Evolutionary conservation across 2,329 filamentous ascomycete species (phyloP).

Genomic region (Biscogniauxia sp.): DNA sequence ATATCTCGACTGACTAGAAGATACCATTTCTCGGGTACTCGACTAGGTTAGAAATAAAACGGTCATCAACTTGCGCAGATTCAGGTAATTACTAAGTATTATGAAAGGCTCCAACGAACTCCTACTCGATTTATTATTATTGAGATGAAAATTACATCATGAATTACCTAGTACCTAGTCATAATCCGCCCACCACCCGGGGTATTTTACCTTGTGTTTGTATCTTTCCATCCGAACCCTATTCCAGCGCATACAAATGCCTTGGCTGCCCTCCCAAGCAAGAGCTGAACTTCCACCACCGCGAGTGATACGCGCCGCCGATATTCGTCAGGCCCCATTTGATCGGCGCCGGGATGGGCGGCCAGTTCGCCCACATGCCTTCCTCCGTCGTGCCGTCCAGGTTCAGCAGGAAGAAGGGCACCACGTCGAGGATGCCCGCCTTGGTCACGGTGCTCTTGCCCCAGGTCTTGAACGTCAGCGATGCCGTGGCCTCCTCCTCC

Average conservation of each 20-base stretch:
- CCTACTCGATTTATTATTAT: no score
- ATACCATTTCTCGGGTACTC: no score
- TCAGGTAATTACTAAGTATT: no score
- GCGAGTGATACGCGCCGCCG: slow-evolving; percentile 53
- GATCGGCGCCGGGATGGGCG: slow-evolving; percentile 60
- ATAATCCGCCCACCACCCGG: no score
- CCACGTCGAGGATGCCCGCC: slow-evolving; percentile 56
- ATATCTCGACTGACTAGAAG: no score
- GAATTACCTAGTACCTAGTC: no score
- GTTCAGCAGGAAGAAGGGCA: slow-evolving; percentile 65
- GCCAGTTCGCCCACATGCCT: slow-evolving; percentile 61
- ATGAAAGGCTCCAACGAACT: no score
- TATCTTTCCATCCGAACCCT: neutral
- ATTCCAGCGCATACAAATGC: slow-evolving; percentile 49
- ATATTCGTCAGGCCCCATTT: slow-evolving; percentile 60
- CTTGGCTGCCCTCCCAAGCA: slow-evolving; percentile 53
- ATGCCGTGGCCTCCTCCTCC: slow-evolving; percentile 43
- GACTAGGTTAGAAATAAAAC: no score
- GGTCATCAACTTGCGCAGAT: no score
- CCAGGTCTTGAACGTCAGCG: slow-evolving; percentile 56
- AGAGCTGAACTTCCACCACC: slow-evolving; percentile 65
- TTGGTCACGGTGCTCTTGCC: slow-evolving; percentile 63
- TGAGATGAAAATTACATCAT: no score
- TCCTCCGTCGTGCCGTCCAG: slow-evolving; percentile 58
- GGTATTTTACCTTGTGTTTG: no score